phyloP scores from a whole-genome alignment of 1,284 basidiomycete species.

The Ganoderma lingzhi region DNA sequence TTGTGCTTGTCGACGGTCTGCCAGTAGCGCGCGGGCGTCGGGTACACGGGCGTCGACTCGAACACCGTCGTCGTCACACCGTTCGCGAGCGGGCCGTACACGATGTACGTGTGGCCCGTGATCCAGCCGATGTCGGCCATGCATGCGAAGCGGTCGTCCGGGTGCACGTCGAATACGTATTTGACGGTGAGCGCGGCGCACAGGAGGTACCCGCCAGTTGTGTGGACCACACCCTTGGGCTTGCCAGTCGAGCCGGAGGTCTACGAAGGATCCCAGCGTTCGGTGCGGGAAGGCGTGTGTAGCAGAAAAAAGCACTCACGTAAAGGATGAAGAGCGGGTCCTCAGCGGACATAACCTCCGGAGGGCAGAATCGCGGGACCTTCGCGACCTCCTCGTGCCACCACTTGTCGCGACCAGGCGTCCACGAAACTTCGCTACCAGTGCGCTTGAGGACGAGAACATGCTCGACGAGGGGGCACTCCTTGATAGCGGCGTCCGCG shows the following conservation, averaged over 20 bases:
- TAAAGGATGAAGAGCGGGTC: slow-evolving; percentile 99
- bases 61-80: slow-evolving; percentile 95
- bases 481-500: slow-evolving; percentile 91
- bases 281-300: neutral
- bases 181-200: slow-evolving; percentile 93
- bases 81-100: slow-evolving; percentile 94
- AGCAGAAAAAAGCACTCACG: slow-evolving; percentile 57
- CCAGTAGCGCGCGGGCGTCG: slow-evolving; percentile 97
- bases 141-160: slow-evolving; percentile 92
- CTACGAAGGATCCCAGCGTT: slow-evolving; percentile 46
- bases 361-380: slow-evolving; percentile 91
- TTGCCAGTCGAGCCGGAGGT: slow-evolving; percentile 96
- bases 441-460: slow-evolving; percentile 93
- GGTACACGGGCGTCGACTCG: slow-evolving; percentile 97
- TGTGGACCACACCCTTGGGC: slow-evolving; percentile 97
- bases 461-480: slow-evolving; percentile 89
- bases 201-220: slow-evolving; percentile 93
- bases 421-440: slow-evolving; percentile 86
- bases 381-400: slow-evolving; percentile 93
- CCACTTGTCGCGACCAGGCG: slow-evolving; percentile 91
- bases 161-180: slow-evolving; percentile 96
- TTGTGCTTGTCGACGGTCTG: slow-evolving; percentile 93
- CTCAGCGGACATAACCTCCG: slow-evolving; percentile 88
- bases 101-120: slow-evolving; percentile 98
- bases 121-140: slow-evolving; percentile 99